Evolutionary conservation across 352 stramenopile species (phyloP), one percentile per base, ranked within the genome.

Genomic region (Elongisporangium prolatum): DNA sequence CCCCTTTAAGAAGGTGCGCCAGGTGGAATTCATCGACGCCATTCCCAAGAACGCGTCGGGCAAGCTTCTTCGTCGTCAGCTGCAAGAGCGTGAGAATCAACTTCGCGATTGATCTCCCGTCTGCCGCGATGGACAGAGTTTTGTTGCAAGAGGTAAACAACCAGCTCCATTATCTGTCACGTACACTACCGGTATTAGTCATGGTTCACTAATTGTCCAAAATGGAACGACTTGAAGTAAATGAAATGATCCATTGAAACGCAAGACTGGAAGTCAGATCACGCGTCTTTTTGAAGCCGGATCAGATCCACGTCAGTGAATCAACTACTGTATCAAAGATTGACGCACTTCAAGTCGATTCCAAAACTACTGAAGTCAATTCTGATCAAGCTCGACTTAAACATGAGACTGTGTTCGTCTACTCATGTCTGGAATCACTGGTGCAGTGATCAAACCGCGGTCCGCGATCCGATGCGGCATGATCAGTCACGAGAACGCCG

Each of bases 21-120:
- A 88, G 24, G 76, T 98, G 16, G 62, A 89, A 22, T 98, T 98
- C 67, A 75, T 91, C 16, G 60, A 96, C 54, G 63, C 58, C 16
- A 95, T 98, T 54, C 91, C 91, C 10, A 97, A 97, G 66, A 95
- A 65, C 11, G 71, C 86, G 1, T 87, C 80, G 34, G 93, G 93
- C 8, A 98, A 98, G 73, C 95, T 98, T 59, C 66, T 98, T 47
- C 76, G 93, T 16, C 69, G 89, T n/a, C 63, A 96, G 54, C 59
- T 97, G 44, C 71, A 84, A 51, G 60, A 65, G 11, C 48, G 61
- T 20, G 67, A 82, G 48, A 82, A 79, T 56, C 54, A 65, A 59
- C 47, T 62, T 37, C 65, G 70, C 47, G 28, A 40, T 9, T 40
- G 28, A 40, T 40, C 14, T 40, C 8, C 28, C 28, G 14, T 13